Evolutionary conservation across 2,329 filamentous ascomycete genomes (phyloP), one percentile per base, ranked within the genome.

Genomic region (Fusarium papillatum): DNA sequence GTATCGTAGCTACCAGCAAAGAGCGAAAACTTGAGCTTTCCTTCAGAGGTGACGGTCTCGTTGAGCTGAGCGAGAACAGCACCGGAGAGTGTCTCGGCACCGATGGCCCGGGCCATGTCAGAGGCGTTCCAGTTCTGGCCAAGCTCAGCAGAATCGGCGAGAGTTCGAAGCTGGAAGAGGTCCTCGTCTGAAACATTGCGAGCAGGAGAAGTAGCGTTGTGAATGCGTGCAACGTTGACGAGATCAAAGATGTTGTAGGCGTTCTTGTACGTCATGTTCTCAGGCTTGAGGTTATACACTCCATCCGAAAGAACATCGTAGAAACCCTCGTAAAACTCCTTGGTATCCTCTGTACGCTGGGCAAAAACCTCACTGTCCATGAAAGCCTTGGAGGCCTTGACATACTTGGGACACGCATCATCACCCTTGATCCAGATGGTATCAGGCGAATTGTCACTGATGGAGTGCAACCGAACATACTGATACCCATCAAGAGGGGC

Each of bases 401-500:
- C 76, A 36, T 80, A 81, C 5, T 78, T 80, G 6, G 82, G 82
- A 53, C 82, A 83, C n/a, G 72, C 74, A 2, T 83, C 82, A 13
- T 83, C 82, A 10, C 82, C 82, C 73, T 84, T 84, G 76, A 84
- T 83, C 82, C 83, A 84, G 60, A 84, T 82, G 14, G 80, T 82
- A 57, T 83, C 81, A 10, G 81, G 82, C 11, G 82, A 82, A 41
- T 83, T 79, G 29, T 79, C 76, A 64, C 77, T 80, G 60, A 81
- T 71, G 48, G 80, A 79, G 16, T 82, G 79, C 13, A 84, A 74
- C 4, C 80, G 69, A 19, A 84, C 82, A 34, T 84, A 83, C 66
- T 84, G 83, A 68, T 84, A 84, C 4, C 83, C 82, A 17, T 80
- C 78, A 13, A 83, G 78, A 11, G 82, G 81, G 2, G 77, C 78